Percentiles rank a stretch among this genome's conserved stretches.
Conservation (phyloP, 306 rosid species). For the Geum urbanum region DNA sequence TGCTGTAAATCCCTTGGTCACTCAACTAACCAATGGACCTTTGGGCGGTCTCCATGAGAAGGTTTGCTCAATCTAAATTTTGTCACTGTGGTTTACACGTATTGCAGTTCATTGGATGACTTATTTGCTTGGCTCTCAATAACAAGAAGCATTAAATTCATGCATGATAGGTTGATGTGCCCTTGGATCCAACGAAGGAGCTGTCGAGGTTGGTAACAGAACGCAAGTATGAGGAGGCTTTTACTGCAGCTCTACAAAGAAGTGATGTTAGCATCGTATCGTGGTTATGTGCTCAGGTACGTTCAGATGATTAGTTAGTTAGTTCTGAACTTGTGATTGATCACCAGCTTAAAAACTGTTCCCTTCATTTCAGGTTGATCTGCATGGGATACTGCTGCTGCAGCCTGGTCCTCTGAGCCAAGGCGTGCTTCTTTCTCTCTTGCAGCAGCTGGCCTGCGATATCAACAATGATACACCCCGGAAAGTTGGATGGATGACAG, state of each 20-base stretch:
- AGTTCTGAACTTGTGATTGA: neutral
- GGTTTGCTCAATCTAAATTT: slow-evolving; percentile 40
- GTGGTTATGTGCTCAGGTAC: slow-evolving; percentile 94
- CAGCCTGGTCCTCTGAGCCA: slow-evolving; percentile 91
- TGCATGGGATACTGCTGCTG: slow-evolving; percentile 53
- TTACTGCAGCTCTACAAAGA: slow-evolving; percentile 77
- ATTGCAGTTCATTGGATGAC: neutral
- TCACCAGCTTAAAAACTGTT: neutral
- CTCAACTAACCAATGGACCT: slow-evolving; percentile 77
- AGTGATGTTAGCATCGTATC: slow-evolving; percentile 89
- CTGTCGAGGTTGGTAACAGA: slow-evolving; percentile 72
- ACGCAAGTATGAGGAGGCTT: slow-evolving; percentile 87
- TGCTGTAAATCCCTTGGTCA: slow-evolving; percentile 59
- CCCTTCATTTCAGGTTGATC: slow-evolving; percentile 59
- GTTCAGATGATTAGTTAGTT: neutral
- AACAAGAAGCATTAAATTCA: slow-evolving; percentile 9
- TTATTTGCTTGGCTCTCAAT: neutral
- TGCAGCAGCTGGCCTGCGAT: slow-evolving; percentile 93
- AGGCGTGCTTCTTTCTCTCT: slow-evolving; percentile 89
- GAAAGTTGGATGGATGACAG: slow-evolving; percentile 84
- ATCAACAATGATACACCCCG: slow-evolving; percentile 56
- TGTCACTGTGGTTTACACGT: neutral
- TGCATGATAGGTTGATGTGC: slow-evolving; percentile 70
- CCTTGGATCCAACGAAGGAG: slow-evolving; percentile 87
- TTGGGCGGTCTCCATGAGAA: slow-evolving; percentile 71